Base-by-base conservation (phyloP, 176 grass and related monocot genomes). In the Calamus simplicifolius region DNA sequence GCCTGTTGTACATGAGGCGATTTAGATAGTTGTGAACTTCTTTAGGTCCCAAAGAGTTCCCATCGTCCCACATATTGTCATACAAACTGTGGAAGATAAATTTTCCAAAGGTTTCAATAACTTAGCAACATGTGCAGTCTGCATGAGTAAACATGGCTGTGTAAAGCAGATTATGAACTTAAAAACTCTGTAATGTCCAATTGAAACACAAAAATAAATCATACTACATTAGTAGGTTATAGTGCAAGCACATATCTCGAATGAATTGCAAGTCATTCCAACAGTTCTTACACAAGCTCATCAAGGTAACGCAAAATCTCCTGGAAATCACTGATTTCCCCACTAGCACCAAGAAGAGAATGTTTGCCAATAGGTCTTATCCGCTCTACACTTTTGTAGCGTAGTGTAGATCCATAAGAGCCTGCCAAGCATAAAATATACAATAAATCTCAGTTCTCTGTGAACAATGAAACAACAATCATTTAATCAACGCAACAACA, bases 41-140 rank as follows among this genome's bases (percentile, higher is more conserved):
- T 75, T 98, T 98, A 27, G 94, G 88, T 30, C 94, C 94, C 74
- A 98, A 69, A 8, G 94, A 98, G 62, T 98, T 98, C 25, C 94
- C 94, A 78, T 98, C 94, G 61, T 98, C 94, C 94, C 94, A 98
- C 94, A 98, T 98, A 55, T 86, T 83, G 82, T 98, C 94, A 29
- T 84, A 85, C 69, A 85, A 55, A 53, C 88, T 98, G 69, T 72
- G 35, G 35, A 43, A 43, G 8, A 43, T 10, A 12, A 43, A 13
- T 7, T 43, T 43, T 30, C 12, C 35, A 43, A 43, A 43, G 8
- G 12, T 43, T 43, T 43, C 35, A 43, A 13, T 43, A 43, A 43
- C 35, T 43, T 13, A 43, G 6, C 35, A 43, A 43, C 10, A 43
- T 43, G 10, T 43, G 8, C 35, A 43, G 12, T 43, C 35, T 10